Evolutionary conservation across 768 basidiomycete species (phyloP).

Genomic region (Auricularia heimuer): DNA sequence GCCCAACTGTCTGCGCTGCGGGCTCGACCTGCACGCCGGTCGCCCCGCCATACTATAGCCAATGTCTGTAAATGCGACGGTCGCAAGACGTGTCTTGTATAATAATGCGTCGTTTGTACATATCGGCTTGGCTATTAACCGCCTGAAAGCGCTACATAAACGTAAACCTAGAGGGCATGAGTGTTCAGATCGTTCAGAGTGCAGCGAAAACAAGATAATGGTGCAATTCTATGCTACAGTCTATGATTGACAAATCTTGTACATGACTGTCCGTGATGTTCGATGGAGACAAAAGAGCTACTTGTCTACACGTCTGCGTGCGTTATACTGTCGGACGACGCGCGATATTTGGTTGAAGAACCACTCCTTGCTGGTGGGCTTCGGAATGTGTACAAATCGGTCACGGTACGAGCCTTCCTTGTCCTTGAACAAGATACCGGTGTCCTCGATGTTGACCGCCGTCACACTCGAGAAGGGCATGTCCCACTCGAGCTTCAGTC

Average conservation of each 20-base stretch:
- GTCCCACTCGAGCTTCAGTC: conserved; percentile 84
- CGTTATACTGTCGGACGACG: neutral
- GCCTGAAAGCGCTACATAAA: too few relatives aligned
- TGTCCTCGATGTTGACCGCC: conserved; percentile 82
- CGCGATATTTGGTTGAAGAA: conserved; percentile 65
- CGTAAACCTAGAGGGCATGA: too few relatives aligned
- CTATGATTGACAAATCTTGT: too few relatives aligned
- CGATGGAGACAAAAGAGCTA: neutral
- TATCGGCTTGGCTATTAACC: too few relatives aligned
- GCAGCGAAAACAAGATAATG: too few relatives aligned
- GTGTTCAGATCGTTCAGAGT: too few relatives aligned
- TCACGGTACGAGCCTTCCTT: conserved; percentile 67
- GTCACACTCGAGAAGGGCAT: conserved; percentile 78
- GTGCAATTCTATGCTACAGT: too few relatives aligned
- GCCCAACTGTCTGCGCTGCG: conserved; percentile 11
- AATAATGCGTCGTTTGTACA: too few relatives aligned
- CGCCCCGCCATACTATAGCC: too few relatives aligned
- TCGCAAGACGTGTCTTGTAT: too few relatives aligned
- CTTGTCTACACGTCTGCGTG: neutral
- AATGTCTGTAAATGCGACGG: too few relatives aligned
- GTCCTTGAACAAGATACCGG: conserved; percentile 79
- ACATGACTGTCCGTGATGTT: too few relatives aligned
- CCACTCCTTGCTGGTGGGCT: conserved; percentile 67
- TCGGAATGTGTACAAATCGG: conserved; percentile 66
- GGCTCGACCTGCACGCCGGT: conserved; percentile 8